Percentiles rank a stretch among this genome's conserved stretches.
Conservation (phyloP, 1,284 basidiomycete genomes). For the Ustilago vetiveriae region DNA sequence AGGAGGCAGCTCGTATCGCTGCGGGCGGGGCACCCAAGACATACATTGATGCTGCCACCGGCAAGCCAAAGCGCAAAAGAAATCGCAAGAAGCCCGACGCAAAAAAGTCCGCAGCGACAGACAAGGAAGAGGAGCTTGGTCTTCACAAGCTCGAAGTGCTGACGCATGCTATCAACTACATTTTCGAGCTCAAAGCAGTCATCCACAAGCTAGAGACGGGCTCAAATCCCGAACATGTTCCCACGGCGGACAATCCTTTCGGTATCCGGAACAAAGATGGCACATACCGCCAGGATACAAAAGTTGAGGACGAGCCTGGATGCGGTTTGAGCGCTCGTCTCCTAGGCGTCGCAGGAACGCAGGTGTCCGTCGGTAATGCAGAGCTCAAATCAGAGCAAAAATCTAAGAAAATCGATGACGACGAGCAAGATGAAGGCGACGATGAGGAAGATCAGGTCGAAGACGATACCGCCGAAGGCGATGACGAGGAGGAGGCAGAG, state of each 20-base stretch:
- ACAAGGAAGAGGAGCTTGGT: slow-evolving; percentile 57
- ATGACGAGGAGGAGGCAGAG: slow-evolving; percentile 18
- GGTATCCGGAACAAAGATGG: slow-evolving; percentile 29
- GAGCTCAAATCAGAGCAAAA: neutral
- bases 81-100: slow-evolving; percentile 48
- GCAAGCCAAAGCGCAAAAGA: slow-evolving; percentile 56
- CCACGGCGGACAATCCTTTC: slow-evolving; percentile 46
- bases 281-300: slow-evolving; percentile 28
- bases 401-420: slow-evolving; percentile 10
- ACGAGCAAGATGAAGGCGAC: slow-evolving; percentile 20
- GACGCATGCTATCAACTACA: slow-evolving; percentile 62
- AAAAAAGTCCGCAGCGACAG: slow-evolving; percentile 29
- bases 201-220: slow-evolving; percentile 56
- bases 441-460: slow-evolving; percentile 36
- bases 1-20: slow-evolving; percentile 44
- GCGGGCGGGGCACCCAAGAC: slow-evolving; percentile 44
- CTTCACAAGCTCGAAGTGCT: slow-evolving; percentile 61
- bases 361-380: neutral
- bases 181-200: slow-evolving; percentile 56
- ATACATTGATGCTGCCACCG: slow-evolving; percentile 46
- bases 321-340: slow-evolving; percentile 3
- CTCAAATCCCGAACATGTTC: slow-evolving; percentile 15
- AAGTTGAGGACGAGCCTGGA: slow-evolving; percentile 36
- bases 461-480: slow-evolving; percentile 21
- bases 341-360: neutral